A percentile compares a stretch with the other conserved stretches of the same genome.
Evolutionary conservation across 345 rosid species (phyloP).

Genomic region (Euphorbia lathyris): DNA sequence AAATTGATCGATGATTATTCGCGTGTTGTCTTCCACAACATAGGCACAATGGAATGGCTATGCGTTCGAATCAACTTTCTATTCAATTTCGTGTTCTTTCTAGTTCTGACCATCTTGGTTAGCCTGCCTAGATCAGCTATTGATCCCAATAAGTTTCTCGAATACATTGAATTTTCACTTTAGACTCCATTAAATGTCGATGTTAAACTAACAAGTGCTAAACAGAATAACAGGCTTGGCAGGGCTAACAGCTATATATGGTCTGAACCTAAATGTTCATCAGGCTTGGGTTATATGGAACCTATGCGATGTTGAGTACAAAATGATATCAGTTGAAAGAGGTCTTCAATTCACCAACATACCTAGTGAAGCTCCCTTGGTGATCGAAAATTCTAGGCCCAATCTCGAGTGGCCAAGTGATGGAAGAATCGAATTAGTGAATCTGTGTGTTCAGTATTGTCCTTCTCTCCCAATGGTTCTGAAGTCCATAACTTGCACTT

Average conservation of each 20-base stretch:
- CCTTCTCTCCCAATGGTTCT: conserved; percentile 59
- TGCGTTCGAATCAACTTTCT: conserved; percentile 76
- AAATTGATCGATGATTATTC: conserved; percentile 56
- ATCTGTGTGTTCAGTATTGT: conserved; percentile 50
- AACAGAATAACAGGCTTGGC: conserved; percentile 54
- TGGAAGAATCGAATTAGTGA: conserved; percentile 48
- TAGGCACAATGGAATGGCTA: conserved; percentile 84
- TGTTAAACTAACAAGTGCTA: background rate
- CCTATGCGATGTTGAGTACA: conserved; percentile 69
- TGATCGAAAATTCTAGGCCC: conserved; percentile 40
- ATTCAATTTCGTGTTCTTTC: conserved; percentile 71
- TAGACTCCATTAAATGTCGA: background rate
- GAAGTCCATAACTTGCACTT: conserved; percentile 58
- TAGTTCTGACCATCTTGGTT: conserved; percentile 69
- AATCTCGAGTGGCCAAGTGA: conserved; percentile 49
- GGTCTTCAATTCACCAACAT: conserved; percentile 55
- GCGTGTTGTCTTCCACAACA: conserved; percentile 62
- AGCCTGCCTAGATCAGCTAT: conserved; percentile 59
- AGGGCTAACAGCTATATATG: conserved; percentile 59
- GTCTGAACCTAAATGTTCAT: conserved; percentile 61
- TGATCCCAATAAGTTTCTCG: conserved; percentile 58
- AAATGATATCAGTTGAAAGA: conserved; percentile 77
- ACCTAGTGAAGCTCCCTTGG: conserved; percentile 53
- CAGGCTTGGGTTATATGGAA: conserved; percentile 84
- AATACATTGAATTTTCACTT: background rate